Evolutionary conservation across 352 stramenopile species (phyloP), one percentile per base, ranked within the genome.

Genomic region (Pythium sukuiense): DNA sequence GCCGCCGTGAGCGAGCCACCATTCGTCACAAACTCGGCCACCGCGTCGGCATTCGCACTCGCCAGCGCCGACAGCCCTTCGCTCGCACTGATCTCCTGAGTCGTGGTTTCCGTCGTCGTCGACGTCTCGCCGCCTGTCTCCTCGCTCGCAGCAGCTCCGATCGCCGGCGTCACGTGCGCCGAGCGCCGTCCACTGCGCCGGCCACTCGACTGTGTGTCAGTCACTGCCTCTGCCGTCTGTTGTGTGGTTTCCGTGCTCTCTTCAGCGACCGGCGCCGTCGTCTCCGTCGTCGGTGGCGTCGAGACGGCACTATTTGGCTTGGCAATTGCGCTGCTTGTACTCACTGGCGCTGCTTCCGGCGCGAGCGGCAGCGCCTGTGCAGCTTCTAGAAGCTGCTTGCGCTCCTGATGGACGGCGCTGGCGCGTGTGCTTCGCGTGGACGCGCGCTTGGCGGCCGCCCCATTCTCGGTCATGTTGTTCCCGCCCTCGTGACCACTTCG

Each of bases 1-100:
- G 67, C 70, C 26, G 66, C 62, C 0, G 69, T 48, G 9, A 76
- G 52, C 13, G 72, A 76, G 8, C 63, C 72, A n/a, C 72, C 72
- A 3, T 55, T 46, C 30, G 33, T 29, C 32, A 79, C 58, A 54
- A 76, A 76, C 54, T 61, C 59, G 11, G 66, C 54, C 1, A 76
- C 59, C 43, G 59, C 59, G 16, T 65, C 46, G 2, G 46, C n/a
- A 2, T 56, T 49, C 45, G 29, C 37, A 35, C 53, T 45, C 13
- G 48, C 45, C 7, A 52, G 45, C 20, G 45, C 45, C 45, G 45
- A 52, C 45, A 52, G 45, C 24, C 49, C 49, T 56, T 62, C 41
- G 39, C 55, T 53, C 16, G 26, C 39, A 37, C 37, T 48, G 32
- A 30, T 43, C 27, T 57, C 52, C 29, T 37, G 33, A 6, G 29